phyloP scores from a whole-genome alignment of 177 flowering plant genomes.

The Telopea speciosissima region DNA sequence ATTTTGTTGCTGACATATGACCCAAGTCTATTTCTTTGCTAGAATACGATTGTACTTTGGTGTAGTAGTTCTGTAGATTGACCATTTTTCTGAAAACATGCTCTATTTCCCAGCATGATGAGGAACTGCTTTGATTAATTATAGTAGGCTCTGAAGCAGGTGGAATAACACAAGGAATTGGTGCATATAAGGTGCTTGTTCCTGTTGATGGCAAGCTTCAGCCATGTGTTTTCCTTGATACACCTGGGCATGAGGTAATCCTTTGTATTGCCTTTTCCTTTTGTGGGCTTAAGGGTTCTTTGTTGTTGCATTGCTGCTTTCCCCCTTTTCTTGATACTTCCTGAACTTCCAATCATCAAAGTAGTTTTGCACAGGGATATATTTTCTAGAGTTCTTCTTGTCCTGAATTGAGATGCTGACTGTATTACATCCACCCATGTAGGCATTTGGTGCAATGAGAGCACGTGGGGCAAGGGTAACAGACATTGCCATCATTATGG shows the following conservation, averaged over 20 bases:
- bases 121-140: background rate
- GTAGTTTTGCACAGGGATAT: background rate
- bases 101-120: background rate
- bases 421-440: slow-evolving; percentile 10
- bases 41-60: background rate
- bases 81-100: background rate
- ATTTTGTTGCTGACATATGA: background rate
- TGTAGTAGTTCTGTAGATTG: background rate
- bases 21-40: background rate
- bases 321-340: background rate
- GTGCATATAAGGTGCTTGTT: slow-evolving; percentile 84
- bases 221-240: slow-evolving; percentile 92
- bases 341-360: background rate
- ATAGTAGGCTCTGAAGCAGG: slow-evolving; percentile 66
- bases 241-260: slow-evolving; percentile 97
- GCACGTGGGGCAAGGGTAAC: slow-evolving; percentile 99
- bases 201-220: slow-evolving; percentile 75
- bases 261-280: background rate
- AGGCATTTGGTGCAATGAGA: slow-evolving; percentile 99
- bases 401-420: background rate
- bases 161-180: slow-evolving; percentile 98
- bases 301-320: background rate
- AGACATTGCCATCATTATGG: slow-evolving; percentile 93
- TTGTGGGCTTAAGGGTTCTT: background rate
- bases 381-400: background rate